phyloP scores from a whole-genome alignment of 192 early-diverging fungal genomes.

The Oehlia diaphana region DNA sequence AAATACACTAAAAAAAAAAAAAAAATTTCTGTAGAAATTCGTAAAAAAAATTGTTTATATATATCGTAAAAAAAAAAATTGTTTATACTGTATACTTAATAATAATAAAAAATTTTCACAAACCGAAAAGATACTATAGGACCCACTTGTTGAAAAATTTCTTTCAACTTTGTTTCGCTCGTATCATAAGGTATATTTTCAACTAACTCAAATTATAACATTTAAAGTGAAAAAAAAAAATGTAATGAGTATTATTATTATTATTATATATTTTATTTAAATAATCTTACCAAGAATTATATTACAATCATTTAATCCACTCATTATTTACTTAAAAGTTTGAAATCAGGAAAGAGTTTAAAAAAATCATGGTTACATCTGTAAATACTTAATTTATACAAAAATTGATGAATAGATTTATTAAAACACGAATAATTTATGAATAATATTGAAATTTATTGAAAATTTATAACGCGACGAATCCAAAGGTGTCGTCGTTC shows the following conservation, averaged over 20 bases:
- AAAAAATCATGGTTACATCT: background rate
- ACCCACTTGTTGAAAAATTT: background rate
- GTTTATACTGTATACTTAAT: too few species aligned
- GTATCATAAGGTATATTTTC: constrained; percentile 4
- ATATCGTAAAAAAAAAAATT: too few species aligned
- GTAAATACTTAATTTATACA: too few species aligned
- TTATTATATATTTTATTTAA: too few species aligned
- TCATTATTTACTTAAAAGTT: background rate
- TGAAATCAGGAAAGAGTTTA: background rate
- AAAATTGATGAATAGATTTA: too few species aligned
- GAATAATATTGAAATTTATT: too few species aligned
- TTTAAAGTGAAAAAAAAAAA: background rate
- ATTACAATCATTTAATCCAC: background rate
- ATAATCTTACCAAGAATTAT: background rate
- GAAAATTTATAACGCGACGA: too few species aligned
- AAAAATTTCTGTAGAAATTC: background rate
- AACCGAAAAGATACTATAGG: constrained; percentile 8
- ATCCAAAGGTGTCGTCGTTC: too few species aligned
- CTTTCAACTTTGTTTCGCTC: background rate
- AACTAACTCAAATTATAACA: background rate
- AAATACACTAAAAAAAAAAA: background rate
- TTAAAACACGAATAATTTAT: too few species aligned
- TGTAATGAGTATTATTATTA: too few species aligned
- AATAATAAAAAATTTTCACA: background rate
- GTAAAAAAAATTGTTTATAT: background rate